Evolutionary conservation across 306 rosid species (phyloP), one percentile per base, ranked within the genome.

Genomic region (Corylus avellana): DNA sequence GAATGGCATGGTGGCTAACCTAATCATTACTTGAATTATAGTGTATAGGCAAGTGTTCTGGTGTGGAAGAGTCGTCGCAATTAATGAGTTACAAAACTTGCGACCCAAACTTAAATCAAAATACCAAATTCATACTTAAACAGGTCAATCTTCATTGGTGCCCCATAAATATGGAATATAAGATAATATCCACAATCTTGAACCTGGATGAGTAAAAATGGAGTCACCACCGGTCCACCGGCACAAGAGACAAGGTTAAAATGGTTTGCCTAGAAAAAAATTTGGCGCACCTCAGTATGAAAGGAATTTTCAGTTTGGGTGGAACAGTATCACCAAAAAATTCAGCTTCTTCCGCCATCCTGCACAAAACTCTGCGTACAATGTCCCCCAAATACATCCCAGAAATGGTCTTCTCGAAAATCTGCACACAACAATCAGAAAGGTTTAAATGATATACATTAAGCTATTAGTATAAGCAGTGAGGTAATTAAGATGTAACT

Each of bases 361-460:
- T 89, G 73, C 86, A 78, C 79, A 96, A 82, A 77, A 86, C 98
- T 89, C 97, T 86, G 70, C 99, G 92, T 42, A 90, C 89, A 29
- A 96, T 87, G 29, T 96, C 99, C 47, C 98, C 97, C 87, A 96
- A 88, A 83, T 96, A 96, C 99, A 96, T 96, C 29, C 99, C 99
- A 85, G 99, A 96, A 76, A 96, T 88, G 14, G 91, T 72, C 92
- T 96, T 96, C 84, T 96, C 99, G 68, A 88, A 93, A 69, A 91
- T 90, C 99, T 96, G 93, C 75, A 79, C 54, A 85, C 58, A 84
- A 83, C 18, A 75, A 61, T 18, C 37, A 74, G 75, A 84, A 75
- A 73, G 4, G 39, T 77, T 29, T 79, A 76, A 80, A 75, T 78
- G 70, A 62, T 61, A 73, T 22, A 58, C 29, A 72, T 35, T 73